Evolutionary conservation across 305 asterid species (phyloP), one percentile per base, ranked within the genome.

Genomic region (Fraxinus velutina): DNA sequence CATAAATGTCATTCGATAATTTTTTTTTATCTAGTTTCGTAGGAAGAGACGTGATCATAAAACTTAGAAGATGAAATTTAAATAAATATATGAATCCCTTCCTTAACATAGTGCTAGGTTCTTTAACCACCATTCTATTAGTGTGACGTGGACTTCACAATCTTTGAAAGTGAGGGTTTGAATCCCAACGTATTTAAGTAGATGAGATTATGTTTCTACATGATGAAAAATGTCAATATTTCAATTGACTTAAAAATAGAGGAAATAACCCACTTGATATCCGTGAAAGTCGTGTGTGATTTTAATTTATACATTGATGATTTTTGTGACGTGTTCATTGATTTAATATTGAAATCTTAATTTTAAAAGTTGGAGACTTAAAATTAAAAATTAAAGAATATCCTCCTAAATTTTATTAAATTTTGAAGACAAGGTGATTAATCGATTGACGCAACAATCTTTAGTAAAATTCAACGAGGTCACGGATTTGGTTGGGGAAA

Each of bases 401-500:
- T 13, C 19, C 15, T 3, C 57, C 19, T 3, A 47, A 47, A 0
- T 47, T 47, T 47, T 44, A 13, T 47, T 47, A 55, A 17, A 19
- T 55, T 55, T 55, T 55, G 1, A 17, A 57, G 68, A 57, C 68
- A 5, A 55, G 22, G 22, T 57, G 68, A 19, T 10, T 12, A 44
- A 44, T 44, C 5, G 10, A 33, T 75, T 13, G 3, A 78, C 33
- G 32, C 74, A 76, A 79, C 78, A 78, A 74, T 81, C 79, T 75
- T 64, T 30, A 50, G 3, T 70, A n/a, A 50, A 8, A 47, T 57
- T 81, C 80, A 83, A 83, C 39, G 84, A 44, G 81, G 84, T 90
- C 92, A 88, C 91, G 89, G 92, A 86, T 80, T 79, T 32, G 64
- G 76, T 73, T 81, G 78, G 60, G 78, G 82, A 55, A 47, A 79